Evolutionary conservation across 2,329 filamentous ascomycete genomes (phyloP), one percentile per base, ranked within the genome.

Genomic region (Emmonsia crescens): DNA sequence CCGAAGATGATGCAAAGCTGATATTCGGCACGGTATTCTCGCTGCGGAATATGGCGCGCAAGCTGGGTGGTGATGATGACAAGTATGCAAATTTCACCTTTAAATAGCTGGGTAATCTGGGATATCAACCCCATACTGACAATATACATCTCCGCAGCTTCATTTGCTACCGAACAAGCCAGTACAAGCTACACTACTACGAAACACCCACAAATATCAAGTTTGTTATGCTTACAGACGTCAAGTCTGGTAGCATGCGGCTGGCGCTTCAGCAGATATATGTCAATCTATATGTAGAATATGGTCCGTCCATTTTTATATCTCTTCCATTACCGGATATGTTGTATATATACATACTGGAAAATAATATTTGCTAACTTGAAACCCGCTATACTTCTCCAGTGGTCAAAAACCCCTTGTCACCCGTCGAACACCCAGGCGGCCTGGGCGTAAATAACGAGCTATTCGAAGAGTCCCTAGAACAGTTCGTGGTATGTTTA

Each of bases 171-270:
- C 89, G 91, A 68, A 99, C 94, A 60, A 89, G 83, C 68, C 89
- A 96, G 76, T 99, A 99, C 82, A 96, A 96, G 78, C 84, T 99
- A 69, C 94, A 99, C 78, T 99, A 96, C 80, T 99, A 96, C 82
- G 94, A 99, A 80, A 97, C 94, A 14, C 91, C 92, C 0, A 94
- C 91, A 59, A 95, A 90, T 74, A 86, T 96, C 76, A 95, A 96
- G 72, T 95, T 97, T 72, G 91, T 96, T 72, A 90, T 99, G 87
- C 82, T 97, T 72, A 97, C 94, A 29, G 94, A 97, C 77, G 89
- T 89, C 44, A 88, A 85, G 67, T 89, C 90, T 62, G 84, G 89
- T 67, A 96, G 91, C 76, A 93, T 99, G 85, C 85, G 92, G 52
- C 91, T 95, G 69, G 93, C 96, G 27, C 78, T 99, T 70, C 92